Percentiles rank a stretch among this genome's conserved stretches.
These are phyloP conservation scores for Pyracantha coccinea DNA, from an alignment of 331 rosid species.

Conservation along the genomic window DNA sequence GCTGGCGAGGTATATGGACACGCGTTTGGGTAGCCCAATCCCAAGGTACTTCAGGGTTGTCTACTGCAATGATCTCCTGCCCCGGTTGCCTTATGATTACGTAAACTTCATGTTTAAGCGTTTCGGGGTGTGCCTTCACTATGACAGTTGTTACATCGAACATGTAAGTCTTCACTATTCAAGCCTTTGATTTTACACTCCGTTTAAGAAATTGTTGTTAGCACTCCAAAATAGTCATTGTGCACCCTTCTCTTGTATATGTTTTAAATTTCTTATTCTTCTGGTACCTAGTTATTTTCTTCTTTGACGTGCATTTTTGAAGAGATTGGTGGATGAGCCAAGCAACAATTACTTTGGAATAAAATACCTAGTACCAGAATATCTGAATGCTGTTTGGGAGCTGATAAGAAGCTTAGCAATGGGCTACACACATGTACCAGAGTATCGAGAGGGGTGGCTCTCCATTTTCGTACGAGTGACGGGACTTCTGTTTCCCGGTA, in stretches of 20 bases:
- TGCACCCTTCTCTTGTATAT: not conserved
- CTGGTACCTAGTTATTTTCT: not conserved
- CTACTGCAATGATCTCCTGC: conserved; percentile 74
- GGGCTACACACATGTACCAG: conserved; percentile 50
- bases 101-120: conserved; percentile 58
- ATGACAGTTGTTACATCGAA: conserved; percentile 45
- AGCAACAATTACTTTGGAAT: conserved; percentile 50
- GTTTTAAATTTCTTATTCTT: not conserved
- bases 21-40: conserved; percentile 28
- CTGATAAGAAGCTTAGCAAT: conserved; percentile 49
- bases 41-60: conserved; percentile 67
- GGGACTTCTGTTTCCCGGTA: conserved; percentile 60
- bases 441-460: conserved; percentile 64
- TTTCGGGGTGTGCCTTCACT: conserved; percentile 74
- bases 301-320: conserved; percentile 9
- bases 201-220: not conserved
- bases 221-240: not conserved
- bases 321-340: conserved; percentile 60
- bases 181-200: not conserved
- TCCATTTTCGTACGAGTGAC: conserved; percentile 26
- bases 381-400: conserved; percentile 71
- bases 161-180: conserved; percentile 28
- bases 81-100: conserved; percentile 70
- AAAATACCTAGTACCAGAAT: conserved; percentile 24
- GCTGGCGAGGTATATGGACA: conserved; percentile 56